These are phyloP conservation scores for Sugiyamaella pinicola DNA, from an alignment of 1,139 yeast genomes.

Conservation along the genomic window DNA sequence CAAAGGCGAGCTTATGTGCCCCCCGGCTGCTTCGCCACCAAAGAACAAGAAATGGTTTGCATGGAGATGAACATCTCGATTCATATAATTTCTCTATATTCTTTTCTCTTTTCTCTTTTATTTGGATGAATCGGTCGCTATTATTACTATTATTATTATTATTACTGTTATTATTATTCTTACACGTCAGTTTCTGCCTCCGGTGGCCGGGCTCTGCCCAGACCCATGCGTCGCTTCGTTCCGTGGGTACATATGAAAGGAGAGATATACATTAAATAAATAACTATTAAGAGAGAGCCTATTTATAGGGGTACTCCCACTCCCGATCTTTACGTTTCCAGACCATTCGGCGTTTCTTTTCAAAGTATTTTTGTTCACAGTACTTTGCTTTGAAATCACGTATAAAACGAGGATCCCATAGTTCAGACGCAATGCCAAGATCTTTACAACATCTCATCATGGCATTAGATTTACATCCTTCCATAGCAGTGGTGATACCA, in stretches of 20 bases:
- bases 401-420: slow-evolving; percentile 95
- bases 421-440: slow-evolving; percentile 91
- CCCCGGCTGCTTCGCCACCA: background rate
- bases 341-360: slow-evolving; percentile 70
- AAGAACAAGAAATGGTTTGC: slow-evolving; percentile 30
- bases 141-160: slow-evolving; percentile 12
- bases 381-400: slow-evolving; percentile 71
- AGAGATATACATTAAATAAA: slow-evolving; percentile 1
- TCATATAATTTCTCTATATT: background rate
- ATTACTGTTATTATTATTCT: background rate
- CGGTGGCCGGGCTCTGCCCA: slow-evolving; percentile 9
- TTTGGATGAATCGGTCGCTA: background rate
- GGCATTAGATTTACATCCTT: slow-evolving; percentile 96
- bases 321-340: slow-evolving; percentile 84
- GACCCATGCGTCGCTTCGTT: too few relatives aligned
- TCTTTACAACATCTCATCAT: slow-evolving; percentile 98
- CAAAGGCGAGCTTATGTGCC: background rate
- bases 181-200: background rate
- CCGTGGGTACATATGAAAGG: too few relatives aligned
- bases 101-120: slow-evolving; percentile 6
- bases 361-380: slow-evolving; percentile 86
- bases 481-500: slow-evolving; percentile 93
- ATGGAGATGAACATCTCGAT: slow-evolving; percentile 20
- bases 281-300: background rate
- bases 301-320: slow-evolving; percentile 76